Evolutionary conservation across 176 grass and related monocot species (phyloP).

Genomic region (Phyllostachys edulis): DNA sequence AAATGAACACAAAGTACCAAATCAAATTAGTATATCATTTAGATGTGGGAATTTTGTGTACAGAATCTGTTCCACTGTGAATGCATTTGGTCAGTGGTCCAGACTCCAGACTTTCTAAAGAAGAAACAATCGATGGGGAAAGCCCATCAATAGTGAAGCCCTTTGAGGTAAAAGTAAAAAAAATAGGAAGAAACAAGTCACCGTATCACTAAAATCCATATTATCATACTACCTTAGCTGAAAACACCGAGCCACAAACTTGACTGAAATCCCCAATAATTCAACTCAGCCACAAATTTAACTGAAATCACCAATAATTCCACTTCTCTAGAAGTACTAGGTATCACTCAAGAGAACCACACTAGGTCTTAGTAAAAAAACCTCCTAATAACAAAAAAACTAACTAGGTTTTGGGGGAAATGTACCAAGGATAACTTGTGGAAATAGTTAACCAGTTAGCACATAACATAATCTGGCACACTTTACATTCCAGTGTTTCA

Average conservation of each 20-base stretch:
- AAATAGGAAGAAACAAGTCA: background rate
- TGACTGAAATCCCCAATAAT: background rate
- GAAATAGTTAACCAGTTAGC: background rate
- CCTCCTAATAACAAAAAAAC: background rate
- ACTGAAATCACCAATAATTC: background rate
- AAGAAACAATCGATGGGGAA: background rate
- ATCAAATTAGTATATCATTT: background rate
- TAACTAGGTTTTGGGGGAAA: too few species aligned
- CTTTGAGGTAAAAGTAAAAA: background rate
- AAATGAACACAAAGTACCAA: constrained; percentile 22
- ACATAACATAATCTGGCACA: background rate
- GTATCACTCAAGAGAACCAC: background rate
- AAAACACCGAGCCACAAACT: background rate
- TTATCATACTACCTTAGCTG: background rate
- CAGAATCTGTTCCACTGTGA: background rate
- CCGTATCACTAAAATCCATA: background rate
- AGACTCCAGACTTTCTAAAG: background rate
- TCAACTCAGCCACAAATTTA: background rate
- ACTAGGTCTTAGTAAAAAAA: background rate
- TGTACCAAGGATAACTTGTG: background rate
- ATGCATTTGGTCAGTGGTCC: background rate
- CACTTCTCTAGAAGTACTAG: background rate
- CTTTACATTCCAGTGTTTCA: background rate
- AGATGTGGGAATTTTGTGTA: background rate
- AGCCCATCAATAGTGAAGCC: background rate